These are phyloP conservation scores for Stephanodiscus minutulus DNA, from an alignment of 108 stramenopile species.

Conservation along the genomic window DNA sequence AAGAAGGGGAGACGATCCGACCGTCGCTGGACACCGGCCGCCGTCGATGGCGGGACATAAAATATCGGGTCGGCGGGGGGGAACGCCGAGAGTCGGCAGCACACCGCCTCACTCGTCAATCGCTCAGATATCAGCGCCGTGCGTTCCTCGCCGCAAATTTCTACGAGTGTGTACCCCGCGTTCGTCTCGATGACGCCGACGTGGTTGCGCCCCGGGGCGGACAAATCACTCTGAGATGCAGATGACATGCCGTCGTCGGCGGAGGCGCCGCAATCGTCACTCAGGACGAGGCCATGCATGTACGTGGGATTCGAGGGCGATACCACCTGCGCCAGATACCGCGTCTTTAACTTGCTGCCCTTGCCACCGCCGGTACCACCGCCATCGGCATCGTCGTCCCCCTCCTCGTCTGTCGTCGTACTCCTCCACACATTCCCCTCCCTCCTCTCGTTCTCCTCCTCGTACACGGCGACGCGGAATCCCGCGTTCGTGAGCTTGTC, in stretches of 20 bases:
- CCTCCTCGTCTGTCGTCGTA: neutral
- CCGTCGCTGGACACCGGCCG: neutral
- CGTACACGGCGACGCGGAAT: slow-evolving; percentile 92
- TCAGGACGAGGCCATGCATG: slow-evolving; percentile 81
- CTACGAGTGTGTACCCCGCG: slow-evolving; percentile 78
- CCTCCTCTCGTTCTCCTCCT: slow-evolving; percentile 62
- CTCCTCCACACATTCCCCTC: slow-evolving; percentile 10
- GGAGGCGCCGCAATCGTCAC: slow-evolving; percentile 37
- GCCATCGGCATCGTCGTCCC: slow-evolving; percentile 9
- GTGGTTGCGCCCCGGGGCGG: slow-evolving; percentile 65
- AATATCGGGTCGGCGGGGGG: slow-evolving; percentile 80
- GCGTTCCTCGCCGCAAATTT: slow-evolving; percentile 75
- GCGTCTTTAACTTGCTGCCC: slow-evolving; percentile 56
- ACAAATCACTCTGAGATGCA: slow-evolving; percentile 17
- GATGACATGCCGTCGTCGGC: slow-evolving; percentile 17
- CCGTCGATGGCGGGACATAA: slow-evolving; percentile 58
- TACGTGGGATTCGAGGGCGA: slow-evolving; percentile 92
- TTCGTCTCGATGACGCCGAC: slow-evolving; percentile 71
- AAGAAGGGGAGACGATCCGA: slow-evolving; percentile 47
- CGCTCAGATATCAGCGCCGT: slow-evolving; percentile 76
- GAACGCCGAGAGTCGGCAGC: slow-evolving; percentile 78
- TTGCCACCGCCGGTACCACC: slow-evolving; percentile 10
- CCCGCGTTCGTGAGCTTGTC: slow-evolving; percentile 84
- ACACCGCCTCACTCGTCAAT: slow-evolving; percentile 80
- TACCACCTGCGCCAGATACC: slow-evolving; percentile 85